Evolutionary conservation across 2,329 filamentous ascomycete species (phyloP), one percentile per base, ranked within the genome.

Genomic region (Colletotrichum scovillei): DNA sequence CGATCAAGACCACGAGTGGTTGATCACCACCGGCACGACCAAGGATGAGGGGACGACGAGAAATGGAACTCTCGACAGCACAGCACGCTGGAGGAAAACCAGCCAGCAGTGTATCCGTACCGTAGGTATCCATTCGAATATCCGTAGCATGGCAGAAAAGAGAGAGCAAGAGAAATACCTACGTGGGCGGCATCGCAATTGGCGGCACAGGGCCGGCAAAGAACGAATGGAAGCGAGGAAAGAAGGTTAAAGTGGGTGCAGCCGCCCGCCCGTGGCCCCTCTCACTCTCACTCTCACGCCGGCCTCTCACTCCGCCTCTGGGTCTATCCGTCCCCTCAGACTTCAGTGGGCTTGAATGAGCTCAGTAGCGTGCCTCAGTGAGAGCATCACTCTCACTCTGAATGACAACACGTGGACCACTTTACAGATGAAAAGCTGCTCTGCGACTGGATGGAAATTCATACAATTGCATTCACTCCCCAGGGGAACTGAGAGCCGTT

Each of bases 241-340:
- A 73, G 70, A 73, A 73, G 70, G 59, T 73, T 73, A 57, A 70
- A 65, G 70, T 69, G 70, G 70, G 28, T 57, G 55, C 55, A 46
- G 60, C 46, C 66, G 42, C 53, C 53, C 52, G 56, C 19, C 30
- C 49, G 28, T 49, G 28, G 53, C 38, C 38, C 28, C 28, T 16
- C 49, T 49, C 19, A n/a, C 42, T 49, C 42, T 49, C 16, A 49
- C 42, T 9, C 38, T 42, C 38, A 42, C 38, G 38, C 38, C 38
- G 14, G 38, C 5, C 38, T 42, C 38, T 42, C 14, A 42, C 38
- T 42, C 38, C 38, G 14, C 38, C 38, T 16, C 38, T 42, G 38
- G 38, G 14, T 42, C 42, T 49, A n/a, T 49, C 42, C 42, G 42
- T 49, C 19, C 42, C 19, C 42, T 49, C 19, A 49, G 42, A 9